Base-by-base conservation (phyloP, 768 basidiomycete genomes). In the Tylopilus sp. region DNA sequence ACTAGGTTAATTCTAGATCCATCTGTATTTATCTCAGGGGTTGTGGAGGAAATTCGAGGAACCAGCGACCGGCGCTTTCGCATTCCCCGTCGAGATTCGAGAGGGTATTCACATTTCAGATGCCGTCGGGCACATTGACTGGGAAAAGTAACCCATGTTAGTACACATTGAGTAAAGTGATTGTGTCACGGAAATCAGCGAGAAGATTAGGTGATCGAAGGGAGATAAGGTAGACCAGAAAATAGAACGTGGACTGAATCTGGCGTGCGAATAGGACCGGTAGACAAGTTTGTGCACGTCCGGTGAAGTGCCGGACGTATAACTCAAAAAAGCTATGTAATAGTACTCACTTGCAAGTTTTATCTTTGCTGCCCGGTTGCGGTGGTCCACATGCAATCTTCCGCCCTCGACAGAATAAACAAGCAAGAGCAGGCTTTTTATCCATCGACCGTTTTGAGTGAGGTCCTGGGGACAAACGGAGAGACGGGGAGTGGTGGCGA, bases 51-150 rank as follows among this genome's bases (percentile, higher is more conserved):
- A 19, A 58, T 61, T 21, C 70, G 66, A 17, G 68, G 70, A 30
- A 71, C 33, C 34, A 71, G 62, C 72, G 72, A 67, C 65, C 60
- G 41, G 68, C 72, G 68, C 62, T 71, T 72, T 46, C 84, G 76
- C 77, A 85, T 81, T 11, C 87, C 87, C 17, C 87, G 77, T 31
- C 85, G 76, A 60, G 85, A 87, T 66, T 85, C 85, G 7, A 74
- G 68, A 1, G 87, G 87, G 59, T 86, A 89, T 61, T 84, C 84
- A 65, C 87, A 89, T 52, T 75, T 79, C 44, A 88, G 78, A 28
- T 80, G 79, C 24, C 87, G 82, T 37, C 85, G 77, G 46, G 80
- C 80, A 63, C 87, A 89, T 74, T 89, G 87, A 67, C 87, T 89
- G 64, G 30, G 45, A 53, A 58, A 58, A 65, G 41, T 37, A 29